A percentile compares a stretch with the other conserved stretches of the same genome.
phyloP scores from a whole-genome alignment of 352 stramenopile species.

The Thraustotheca clavata region DNA sequence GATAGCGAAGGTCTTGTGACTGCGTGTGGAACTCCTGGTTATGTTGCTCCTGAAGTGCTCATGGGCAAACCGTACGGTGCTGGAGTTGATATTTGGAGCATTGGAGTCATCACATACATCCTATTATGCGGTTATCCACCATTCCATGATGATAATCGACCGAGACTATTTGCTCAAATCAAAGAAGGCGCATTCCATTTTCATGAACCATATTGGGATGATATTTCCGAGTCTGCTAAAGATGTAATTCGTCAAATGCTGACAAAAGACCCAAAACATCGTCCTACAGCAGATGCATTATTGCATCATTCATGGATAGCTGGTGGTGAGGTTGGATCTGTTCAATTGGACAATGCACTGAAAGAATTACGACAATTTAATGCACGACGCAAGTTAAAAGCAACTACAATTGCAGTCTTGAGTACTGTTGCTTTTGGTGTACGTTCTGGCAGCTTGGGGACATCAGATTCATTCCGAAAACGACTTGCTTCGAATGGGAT shows the following conservation, averaged over 20 bases:
- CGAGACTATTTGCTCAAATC: constrained; percentile 10
- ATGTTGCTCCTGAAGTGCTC: constrained; percentile 49
- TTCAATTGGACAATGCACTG: constrained; percentile 64
- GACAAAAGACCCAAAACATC: constrained; percentile 6
- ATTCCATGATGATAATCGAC: constrained; percentile 29
- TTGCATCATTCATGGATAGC: constrained; percentile 71
- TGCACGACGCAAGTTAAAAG: constrained; percentile 77
- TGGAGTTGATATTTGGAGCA: constrained; percentile 64
- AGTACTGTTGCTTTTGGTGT: neutral
- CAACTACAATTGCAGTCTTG: constrained; percentile 74
- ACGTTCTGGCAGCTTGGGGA: neutral
- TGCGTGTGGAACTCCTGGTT: constrained; percentile 57
- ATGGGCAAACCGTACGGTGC: constrained; percentile 39
- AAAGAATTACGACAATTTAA: constrained; percentile 76
- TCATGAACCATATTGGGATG: constrained; percentile 14
- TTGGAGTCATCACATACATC: constrained; percentile 68
- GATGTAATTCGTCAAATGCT: constrained; percentile 20
- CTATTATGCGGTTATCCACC: constrained; percentile 60
- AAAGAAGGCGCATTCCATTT: constrained; percentile 22
- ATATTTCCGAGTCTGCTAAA: constrained; percentile 21
- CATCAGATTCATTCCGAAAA: constrained; percentile 1
- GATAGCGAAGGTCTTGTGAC: constrained; percentile 52
- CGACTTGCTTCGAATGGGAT: too few species aligned
- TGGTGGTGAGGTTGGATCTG: constrained; percentile 52
- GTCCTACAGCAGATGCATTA: constrained; percentile 41